Evolutionary conservation across 805 yeast genomes (phyloP), one percentile per base, ranked within the genome.

Genomic region (Wickerhamiella kurtzmanii): DNA sequence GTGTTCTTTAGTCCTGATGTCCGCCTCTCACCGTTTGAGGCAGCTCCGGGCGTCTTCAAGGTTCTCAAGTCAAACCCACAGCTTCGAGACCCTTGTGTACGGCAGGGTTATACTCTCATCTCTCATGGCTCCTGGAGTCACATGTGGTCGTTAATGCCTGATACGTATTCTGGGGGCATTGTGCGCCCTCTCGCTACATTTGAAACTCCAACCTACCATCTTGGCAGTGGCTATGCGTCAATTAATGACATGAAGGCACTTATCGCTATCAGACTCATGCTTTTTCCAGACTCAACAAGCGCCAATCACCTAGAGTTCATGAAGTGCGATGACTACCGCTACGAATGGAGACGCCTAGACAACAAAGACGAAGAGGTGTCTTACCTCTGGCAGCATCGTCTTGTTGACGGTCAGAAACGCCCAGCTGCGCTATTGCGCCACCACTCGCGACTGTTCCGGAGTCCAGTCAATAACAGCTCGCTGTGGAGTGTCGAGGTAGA

Each of bases 401-500:
- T 19, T 19, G 41, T 18, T 6, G 41, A 38, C 22, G 41, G 41
- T 8, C 22, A 15, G 41, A 15, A 21, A 18, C 41, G 41, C 18
- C n/a, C 18, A 5, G 41, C 41, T 9, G 41, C 41, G 9, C 41
- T 13, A 6, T 6, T 38, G 4, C 18, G 20, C 20, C 15, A 17
- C 5, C 21, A 21, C 15, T 5, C 19, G 16, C 52, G 54, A 2
- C 21, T 50, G 18, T 48, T 60, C 28, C 44, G 44, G 17, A 49
- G 48, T 44, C 64, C 64, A 1, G 35, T 52, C n/a, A 55, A 53
- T 36, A 45, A 47, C 21, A 20, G 45, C 9, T n/a, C 20, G 11
- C 48, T 55, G 36, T 52, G 60, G 59, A 38, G 53, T 15, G 37
- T 60, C 9, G 61, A 60, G 22, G 40, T 59, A 4, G 63, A 60